Evolutionary conservation across 257 asterid species (phyloP).

Genomic region (Datura wrightii): DNA sequence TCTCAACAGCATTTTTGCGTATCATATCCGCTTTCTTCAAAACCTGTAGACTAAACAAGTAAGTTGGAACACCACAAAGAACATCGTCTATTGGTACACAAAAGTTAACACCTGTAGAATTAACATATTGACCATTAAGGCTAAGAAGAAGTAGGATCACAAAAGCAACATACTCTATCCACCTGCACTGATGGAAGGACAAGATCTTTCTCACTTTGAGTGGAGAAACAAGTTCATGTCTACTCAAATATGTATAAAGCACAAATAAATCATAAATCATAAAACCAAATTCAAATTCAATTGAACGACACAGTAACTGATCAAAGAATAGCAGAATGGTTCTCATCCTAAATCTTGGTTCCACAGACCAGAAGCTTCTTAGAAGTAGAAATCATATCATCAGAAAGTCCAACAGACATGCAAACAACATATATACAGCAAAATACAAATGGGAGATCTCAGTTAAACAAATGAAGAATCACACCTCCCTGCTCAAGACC

Average conservation of each 20-base stretch:
- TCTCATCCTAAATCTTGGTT: neutral
- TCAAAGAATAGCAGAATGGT: neutral
- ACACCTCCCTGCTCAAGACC: slow-evolving; percentile 5
- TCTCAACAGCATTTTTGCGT: slow-evolving; percentile 98
- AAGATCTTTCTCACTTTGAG: slow-evolving; percentile 13
- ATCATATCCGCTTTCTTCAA: slow-evolving; percentile 98
- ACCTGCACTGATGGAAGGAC: neutral
- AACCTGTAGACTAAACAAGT: slow-evolving; percentile 59
- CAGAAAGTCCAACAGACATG: slow-evolving; percentile 7
- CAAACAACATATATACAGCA: neutral
- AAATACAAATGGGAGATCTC: neutral
- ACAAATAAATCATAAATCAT: neutral
- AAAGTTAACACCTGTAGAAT: neutral
- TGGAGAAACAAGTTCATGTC: neutral
- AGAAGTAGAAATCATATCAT: slow-evolving; percentile 12
- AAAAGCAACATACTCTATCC: slow-evolving; percentile 24
- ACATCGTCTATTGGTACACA: neutral
- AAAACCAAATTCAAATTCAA: slow-evolving; percentile 17
- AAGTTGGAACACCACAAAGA: slow-evolving; percentile 14
- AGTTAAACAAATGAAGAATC: neutral
- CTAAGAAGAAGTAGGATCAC: slow-evolving; percentile 6
- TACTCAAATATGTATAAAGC: neutral
- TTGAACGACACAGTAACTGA: slow-evolving; percentile 1
- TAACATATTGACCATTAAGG: slow-evolving; percentile 3
- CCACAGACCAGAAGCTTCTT: slow-evolving; percentile 23